Evolutionary conservation across 139 green algal species (phyloP).

Genomic region (Tetraselmis chui): DNA sequence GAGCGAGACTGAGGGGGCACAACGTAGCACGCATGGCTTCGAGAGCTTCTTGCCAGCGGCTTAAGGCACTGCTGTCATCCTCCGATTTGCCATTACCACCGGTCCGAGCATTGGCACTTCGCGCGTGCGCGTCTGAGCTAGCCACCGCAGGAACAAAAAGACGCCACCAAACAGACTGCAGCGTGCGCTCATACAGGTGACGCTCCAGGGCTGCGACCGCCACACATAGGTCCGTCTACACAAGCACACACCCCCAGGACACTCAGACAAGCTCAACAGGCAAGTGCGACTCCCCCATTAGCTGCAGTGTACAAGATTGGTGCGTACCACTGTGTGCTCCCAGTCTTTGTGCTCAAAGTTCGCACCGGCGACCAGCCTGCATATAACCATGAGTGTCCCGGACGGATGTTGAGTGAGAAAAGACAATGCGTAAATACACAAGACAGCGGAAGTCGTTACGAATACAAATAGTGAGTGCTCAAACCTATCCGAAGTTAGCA

Average conservation of each 20-base stretch:
- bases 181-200: background rate
- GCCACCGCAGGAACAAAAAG: background rate
- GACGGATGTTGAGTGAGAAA: too few relatives aligned
- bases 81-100: too few relatives aligned
- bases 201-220: background rate
- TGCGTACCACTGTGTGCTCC: background rate
- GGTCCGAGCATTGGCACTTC: background rate
- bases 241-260: too few relatives aligned
- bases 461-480: too few relatives aligned
- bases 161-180: background rate
- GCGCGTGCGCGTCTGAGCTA: background rate
- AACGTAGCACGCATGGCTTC: background rate
- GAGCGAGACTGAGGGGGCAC: background rate
- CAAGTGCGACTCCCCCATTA: too few relatives aligned
- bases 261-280: too few relatives aligned
- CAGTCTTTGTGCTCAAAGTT: background rate
- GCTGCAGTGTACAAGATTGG: too few relatives aligned
- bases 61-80: background rate
- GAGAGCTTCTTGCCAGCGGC: background rate
- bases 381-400: too few relatives aligned
- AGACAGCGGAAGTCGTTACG: too few relatives aligned
- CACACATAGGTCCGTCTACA: background rate
- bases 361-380: background rate
- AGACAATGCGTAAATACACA: too few relatives aligned
- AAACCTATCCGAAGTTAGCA: conserved; percentile 24